Conservation (phyloP, 176 grass and related monocot genomes). For the Puccinellia tenuiflora region DNA sequence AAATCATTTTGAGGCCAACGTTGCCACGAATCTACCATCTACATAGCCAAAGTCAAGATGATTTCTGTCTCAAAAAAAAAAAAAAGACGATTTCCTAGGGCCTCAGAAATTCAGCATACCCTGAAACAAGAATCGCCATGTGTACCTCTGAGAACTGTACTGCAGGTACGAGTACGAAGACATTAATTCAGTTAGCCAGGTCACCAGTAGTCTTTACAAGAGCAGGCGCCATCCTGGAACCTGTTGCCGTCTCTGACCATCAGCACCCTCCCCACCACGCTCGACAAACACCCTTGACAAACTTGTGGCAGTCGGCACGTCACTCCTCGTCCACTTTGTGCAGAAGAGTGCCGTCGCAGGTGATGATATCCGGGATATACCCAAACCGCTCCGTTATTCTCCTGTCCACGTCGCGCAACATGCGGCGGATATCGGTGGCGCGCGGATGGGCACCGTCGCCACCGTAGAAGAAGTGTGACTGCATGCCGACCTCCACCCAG, state of each 20-base stretch:
- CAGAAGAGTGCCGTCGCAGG: no score
- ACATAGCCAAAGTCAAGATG: background rate
- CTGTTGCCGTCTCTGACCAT: conserved; percentile 45
- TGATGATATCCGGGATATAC: no score
- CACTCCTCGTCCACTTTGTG: no score
- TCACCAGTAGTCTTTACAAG: conserved; percentile 42
- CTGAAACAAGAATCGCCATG: background rate
- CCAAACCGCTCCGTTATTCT: no score
- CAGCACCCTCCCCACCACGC: background rate
- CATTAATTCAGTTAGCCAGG: background rate
- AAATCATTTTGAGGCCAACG: background rate
- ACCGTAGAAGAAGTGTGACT: no score
- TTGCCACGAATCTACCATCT: background rate
- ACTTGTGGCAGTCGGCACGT: no score
- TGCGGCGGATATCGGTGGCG: no score
- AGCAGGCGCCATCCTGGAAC: conserved; percentile 33
- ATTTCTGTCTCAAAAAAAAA: no score
- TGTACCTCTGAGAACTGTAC: background rate
- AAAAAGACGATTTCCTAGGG: background rate
- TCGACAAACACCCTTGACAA: conserved; percentile 35
- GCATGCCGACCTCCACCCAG: no score
- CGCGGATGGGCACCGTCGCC: no score
- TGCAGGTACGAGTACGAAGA: background rate
- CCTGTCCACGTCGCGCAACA: no score
- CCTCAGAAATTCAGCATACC: background rate